Conservation (phyloP, 2,329 filamentous ascomycete species). For the Alternaria triticina region DNA sequence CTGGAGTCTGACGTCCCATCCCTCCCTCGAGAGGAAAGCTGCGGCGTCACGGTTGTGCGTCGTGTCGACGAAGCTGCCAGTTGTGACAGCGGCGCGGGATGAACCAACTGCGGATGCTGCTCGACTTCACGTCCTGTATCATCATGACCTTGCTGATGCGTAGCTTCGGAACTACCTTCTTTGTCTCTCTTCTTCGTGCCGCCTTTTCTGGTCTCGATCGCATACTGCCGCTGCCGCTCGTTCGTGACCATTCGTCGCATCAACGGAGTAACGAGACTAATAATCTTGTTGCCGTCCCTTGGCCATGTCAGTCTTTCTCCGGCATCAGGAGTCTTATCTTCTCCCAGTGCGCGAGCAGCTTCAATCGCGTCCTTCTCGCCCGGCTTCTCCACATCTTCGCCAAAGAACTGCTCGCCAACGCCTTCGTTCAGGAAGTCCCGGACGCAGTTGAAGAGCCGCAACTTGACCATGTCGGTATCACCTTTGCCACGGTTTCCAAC, state of each 20-base stretch:
- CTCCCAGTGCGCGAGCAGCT: constrained; percentile 47
- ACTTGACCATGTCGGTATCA: constrained; percentile 63
- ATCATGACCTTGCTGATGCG: constrained; percentile 9
- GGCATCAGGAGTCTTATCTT: constrained; percentile 43
- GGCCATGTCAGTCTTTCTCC: constrained; percentile 59
- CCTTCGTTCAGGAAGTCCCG: constrained; percentile 60
- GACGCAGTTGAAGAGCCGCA: constrained; percentile 63
- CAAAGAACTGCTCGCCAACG: constrained; percentile 60
- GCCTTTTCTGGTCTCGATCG: constrained; percentile 61
- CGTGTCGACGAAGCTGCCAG: neutral
- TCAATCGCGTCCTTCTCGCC: constrained; percentile 42
- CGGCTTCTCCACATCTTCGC: constrained; percentile 42
- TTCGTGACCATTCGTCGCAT: constrained; percentile 66
- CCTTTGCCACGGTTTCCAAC: constrained; percentile 63
- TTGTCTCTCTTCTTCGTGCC: constrained; percentile 47
- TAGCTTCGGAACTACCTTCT: constrained; percentile 29
- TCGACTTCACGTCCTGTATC: constrained; percentile 8
- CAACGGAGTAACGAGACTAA: constrained; percentile 63
- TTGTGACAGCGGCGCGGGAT: constrained; percentile 1
- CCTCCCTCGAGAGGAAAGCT: neutral
- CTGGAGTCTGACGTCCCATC: neutral
- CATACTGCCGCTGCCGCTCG: constrained; percentile 64
- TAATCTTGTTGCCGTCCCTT: constrained; percentile 61
- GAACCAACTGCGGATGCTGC: constrained; percentile 15
- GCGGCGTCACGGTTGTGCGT: neutral